Conservation (phyloP, 148 eudicot species). For the Chenopodium quinoa region DNA sequence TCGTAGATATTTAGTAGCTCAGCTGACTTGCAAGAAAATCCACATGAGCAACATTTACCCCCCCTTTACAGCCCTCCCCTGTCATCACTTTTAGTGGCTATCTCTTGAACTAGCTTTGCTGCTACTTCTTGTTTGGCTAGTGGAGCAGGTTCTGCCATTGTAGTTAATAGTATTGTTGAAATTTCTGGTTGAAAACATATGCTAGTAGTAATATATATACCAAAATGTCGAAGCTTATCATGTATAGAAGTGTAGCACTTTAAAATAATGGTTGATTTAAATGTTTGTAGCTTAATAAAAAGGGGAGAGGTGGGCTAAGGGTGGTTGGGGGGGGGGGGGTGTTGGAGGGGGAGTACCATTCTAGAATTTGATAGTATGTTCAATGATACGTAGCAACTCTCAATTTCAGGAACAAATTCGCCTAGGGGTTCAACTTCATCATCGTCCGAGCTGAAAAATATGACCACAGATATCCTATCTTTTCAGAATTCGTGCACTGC, state of each 20-base stretch:
- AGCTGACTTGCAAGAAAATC: not conserved
- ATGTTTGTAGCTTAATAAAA: no score
- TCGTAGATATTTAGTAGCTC: no score
- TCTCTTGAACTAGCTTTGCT: conserved; percentile 35
- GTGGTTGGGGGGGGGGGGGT: no score
- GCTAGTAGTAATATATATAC: no score
- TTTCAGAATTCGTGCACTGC: conserved; percentile 35
- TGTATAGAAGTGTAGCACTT: no score
- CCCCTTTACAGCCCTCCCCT: not conserved
- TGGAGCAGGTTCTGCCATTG: conserved; percentile 18
- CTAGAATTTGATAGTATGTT: no score
- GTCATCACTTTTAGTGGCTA: conserved; percentile 17
- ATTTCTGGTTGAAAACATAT: not conserved
- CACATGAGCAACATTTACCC: not conserved
- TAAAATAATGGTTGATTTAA: no score
- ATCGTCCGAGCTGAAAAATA: conserved; percentile 26
- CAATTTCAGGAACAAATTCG: conserved; percentile 1
- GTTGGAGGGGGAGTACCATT: no score
- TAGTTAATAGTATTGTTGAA: not conserved
- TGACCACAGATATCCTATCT: conserved; percentile 34
- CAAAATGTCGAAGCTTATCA: no score
- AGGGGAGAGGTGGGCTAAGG: no score
- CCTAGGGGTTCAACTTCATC: conserved; percentile 27
- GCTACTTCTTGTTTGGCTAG: conserved; percentile 11
- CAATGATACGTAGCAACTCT: no score